Evolutionary conservation across 2,329 filamentous ascomycete genomes (phyloP), one percentile per base, ranked within the genome.

Genomic region (Dactylellina leptospora): DNA sequence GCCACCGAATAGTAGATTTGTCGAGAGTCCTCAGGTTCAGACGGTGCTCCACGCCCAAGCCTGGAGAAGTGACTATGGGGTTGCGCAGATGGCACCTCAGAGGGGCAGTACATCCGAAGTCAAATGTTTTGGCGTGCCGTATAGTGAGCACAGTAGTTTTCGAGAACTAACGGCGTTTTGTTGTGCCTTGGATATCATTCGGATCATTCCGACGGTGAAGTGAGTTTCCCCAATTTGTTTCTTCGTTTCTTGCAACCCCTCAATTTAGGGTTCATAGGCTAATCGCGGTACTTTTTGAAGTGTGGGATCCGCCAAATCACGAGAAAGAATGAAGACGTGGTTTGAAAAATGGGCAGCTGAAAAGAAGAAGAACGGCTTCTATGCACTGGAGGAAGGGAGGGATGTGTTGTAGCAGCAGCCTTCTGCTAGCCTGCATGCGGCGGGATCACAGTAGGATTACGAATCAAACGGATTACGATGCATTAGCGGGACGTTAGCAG

Each of bases 131-230:
- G 93, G 92, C 0, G 95, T 97, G 1, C 95, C 95, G 1, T 99
- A 99, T 79, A 93, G 89, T 55, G 95, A 99, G 81, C 95, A 99
- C 79, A 95, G 90, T 79, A 96, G 91, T 73, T 99, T 99, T 78
- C 85, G 93, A 40, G 95, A 99, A 82, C 80, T 99, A 78, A 93
- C 92, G 0, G 89, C 97, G 85, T 99, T 99, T 78, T 86, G 93
- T 75, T 95, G 95, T 83, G 86, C 89, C 18, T 79, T 99, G 79
- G 83, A 90, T 63, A 96, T 99, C 75, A 92, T 93, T 74, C 91
- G 89, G 80, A 86, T 99, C 4, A 89, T 99, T 13, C 95, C 95
- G 0, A 99, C 95, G 0, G 95, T 99, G 2, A 97, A 99, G 74
- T 75, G 50, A 66, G 60, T 47, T 40, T 25, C 36, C 38, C 44